Evolutionary conservation across 208 protist genomes (phyloP), one percentile per base, ranked within the genome.

Genomic region (Eutreptiella sp.): DNA sequence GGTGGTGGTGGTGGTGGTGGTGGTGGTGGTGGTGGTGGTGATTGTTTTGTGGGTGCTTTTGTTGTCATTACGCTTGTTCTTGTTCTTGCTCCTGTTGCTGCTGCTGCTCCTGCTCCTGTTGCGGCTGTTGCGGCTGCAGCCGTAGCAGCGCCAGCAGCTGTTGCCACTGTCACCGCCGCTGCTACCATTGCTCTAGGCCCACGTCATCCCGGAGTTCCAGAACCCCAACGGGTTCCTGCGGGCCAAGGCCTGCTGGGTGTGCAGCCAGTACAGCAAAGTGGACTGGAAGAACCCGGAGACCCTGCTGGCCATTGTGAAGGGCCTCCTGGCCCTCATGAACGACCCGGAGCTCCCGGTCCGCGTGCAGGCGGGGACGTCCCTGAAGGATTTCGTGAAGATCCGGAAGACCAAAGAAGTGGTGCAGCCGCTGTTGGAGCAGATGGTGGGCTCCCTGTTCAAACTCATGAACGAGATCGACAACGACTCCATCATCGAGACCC

Each of bases 381-480:
- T 95, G 32, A 77, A 77, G n/a, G 74, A 73, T 33, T 73, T 93
- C 29, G 85, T 92, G 14, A 75, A 76, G 26, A 74, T 81, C 42
- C 62, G 71, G 5, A 73, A 78, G 47, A 80, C 79, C 28, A 70
- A 71, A 3, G 73, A 83, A 29, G 72, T 92, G 27, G 57, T 95
- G 11, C 74, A 73, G 36, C 87, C 88, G 23, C 80, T 84, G 50
- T 81, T 95, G 28, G 77, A 77, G 43, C 70, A 90, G 31, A 45
- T 95, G 11, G 76, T 95, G 3, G 76, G 92, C 28, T 72, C 88
- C 41, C 92, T 91, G 68, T 92, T 95, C 43, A 53, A 75, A 27
- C 70, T 93, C 0, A 90, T 94, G 79, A 73, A 72, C 4, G 62
- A 92, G 38, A 87, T 92, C 63, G 86, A 93, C 55, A 87, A 83